Percentiles rank a stretch among this genome's conserved stretches.
These are phyloP conservation scores for Macrolepiota fuliginosa DNA, from an alignment of 768 basidiomycete genomes.

Conservation along the genomic window DNA sequence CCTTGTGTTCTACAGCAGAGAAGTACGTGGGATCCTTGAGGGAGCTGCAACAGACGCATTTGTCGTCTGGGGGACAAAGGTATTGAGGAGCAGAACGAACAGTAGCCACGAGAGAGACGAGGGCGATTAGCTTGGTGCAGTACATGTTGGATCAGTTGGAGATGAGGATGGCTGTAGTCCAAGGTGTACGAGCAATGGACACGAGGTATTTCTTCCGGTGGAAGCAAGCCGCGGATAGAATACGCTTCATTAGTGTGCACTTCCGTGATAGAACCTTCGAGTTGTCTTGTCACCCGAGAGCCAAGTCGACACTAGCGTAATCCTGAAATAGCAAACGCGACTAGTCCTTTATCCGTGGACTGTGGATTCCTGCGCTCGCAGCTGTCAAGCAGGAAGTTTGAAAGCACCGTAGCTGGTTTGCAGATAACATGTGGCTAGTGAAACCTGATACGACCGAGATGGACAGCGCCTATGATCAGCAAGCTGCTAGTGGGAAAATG, in stretches of 20 bases:
- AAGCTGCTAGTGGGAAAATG: too few relatives aligned
- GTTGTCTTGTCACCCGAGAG: neutral
- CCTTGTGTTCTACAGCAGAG: neutral
- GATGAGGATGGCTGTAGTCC: neutral
- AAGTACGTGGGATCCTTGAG: neutral
- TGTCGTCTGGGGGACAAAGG: neutral
- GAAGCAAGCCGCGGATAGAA: neutral
- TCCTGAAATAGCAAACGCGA: neutral
- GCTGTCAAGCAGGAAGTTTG: too few relatives aligned
- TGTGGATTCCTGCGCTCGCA: neutral
- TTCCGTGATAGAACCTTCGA: neutral
- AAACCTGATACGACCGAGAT: too few relatives aligned
- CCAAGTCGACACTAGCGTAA: neutral
- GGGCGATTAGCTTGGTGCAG: neutral
- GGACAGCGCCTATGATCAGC: too few relatives aligned
- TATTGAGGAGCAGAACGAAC: neutral
- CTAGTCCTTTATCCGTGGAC: neutral
- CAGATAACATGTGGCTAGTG: too few relatives aligned
- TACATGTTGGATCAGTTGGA: neutral
- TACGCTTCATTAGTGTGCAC: neutral
- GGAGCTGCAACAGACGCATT: neutral
- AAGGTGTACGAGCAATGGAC: neutral
- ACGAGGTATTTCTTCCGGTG: neutral
- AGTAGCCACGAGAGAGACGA: neutral
- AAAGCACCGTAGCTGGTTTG: too few relatives aligned